Base-by-base conservation (phyloP, 2,329 filamentous ascomycete genomes). In the Penicillium griseofulvum region DNA sequence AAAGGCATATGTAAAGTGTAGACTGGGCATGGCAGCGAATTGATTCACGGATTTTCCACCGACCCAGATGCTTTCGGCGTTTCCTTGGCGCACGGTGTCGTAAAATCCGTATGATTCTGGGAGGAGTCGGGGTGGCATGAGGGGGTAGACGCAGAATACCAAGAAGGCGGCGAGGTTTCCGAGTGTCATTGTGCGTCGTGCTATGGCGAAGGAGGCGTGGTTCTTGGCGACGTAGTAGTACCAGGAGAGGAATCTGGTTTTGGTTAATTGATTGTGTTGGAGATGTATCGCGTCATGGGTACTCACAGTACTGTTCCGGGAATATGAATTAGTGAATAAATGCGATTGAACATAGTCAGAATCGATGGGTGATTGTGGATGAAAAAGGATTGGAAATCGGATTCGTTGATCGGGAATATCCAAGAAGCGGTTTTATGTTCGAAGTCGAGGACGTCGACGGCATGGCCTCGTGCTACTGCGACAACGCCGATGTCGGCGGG, bases 111-210 rank as follows among this genome's bases (percentile, higher is more conserved):
- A 86, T 59, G 81, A 78, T 53, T 82, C 79, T 60, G 83, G 83
- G 52, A 86, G 76, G 49, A 86, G 75, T 11, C 84, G 78, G 50
- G 83, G 84, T 1, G 84, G 84, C 82, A 86, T 87, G 66, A 82
- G 85, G 10, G 84, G 84, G 75, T 81, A 87, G 24, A 83, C 70
- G n/a, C 82, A 83, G 66, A 87, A 87, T 56, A 83, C 76, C 58
- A 82, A 62, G 60, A 87, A 87, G 42, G 84, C 83, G 51, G 83
- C 68, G 29, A 85, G 74, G 60, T 87, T 87, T 61, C 82, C 83
- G 62, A 86, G 77, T 24, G 83, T 83, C 79, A 86, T 82, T 37
- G 83, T 85, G 28, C 83, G 76, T 51, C 84, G 78, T 33, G 81
- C 78, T 9, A 77, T 72, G 61, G 85, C 81, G 67, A 84, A 87